phyloP scores from a whole-genome alignment of 176 grass and related monocot species.

The Carex parvula region DNA sequence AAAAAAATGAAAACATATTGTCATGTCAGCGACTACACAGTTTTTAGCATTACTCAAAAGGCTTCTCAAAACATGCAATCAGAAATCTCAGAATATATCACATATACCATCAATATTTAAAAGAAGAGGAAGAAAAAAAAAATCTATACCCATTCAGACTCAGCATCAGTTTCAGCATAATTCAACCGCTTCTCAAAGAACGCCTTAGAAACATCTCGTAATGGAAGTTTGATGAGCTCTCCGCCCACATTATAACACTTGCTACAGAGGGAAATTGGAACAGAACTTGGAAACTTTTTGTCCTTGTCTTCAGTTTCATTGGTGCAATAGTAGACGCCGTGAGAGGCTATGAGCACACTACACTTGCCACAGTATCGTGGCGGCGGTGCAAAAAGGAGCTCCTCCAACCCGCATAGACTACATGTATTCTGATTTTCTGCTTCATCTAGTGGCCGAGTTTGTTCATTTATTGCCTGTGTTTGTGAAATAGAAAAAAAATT shows the following conservation, averaged over 20 bases:
- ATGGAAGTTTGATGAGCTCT: constrained; percentile 36
- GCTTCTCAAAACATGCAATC: neutral
- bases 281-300: neutral
- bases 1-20: neutral
- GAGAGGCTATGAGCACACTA: constrained; percentile 70
- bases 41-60: neutral
- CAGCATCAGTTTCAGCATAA: constrained; percentile 94
- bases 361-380: constrained; percentile 70
- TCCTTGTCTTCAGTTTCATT: constrained; percentile 45
- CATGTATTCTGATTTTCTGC: constrained; percentile 71
- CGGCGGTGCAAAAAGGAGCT: constrained; percentile 73
- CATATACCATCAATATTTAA: neutral
- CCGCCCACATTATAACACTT: constrained; percentile 73
- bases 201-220: constrained; percentile 34
- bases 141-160: constrained; percentile 78
- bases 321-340: constrained; percentile 62
- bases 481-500: constrained; percentile 27
- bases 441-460: constrained; percentile 29
- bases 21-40: neutral
- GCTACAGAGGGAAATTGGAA: constrained; percentile 62
- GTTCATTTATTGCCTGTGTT: constrained; percentile 38
- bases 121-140: constrained; percentile 17
- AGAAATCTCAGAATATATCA: neutral
- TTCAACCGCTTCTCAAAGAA: constrained; percentile 54
- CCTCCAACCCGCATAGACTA: constrained; percentile 75